Base-by-base conservation (phyloP, 345 rosid species). In the Murraya koenigii region DNA sequence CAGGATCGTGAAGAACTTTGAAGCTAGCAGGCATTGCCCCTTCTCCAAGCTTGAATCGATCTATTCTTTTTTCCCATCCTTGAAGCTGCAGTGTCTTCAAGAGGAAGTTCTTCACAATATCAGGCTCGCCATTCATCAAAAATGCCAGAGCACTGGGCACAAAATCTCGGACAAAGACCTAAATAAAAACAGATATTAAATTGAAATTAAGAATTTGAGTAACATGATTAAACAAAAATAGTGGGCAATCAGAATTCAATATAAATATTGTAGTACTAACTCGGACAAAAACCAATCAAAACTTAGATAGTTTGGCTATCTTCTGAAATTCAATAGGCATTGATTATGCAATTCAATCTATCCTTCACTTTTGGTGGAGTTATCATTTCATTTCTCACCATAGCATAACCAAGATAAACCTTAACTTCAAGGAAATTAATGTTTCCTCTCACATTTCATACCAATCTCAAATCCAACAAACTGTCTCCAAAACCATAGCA, bases 11-110 rank as follows among this genome's bases (percentile, higher is more conserved):
- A 69, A 88, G 92, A 73, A 91, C 96, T 79, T 91, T 91, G 84
- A 91, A 91, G 76, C 96, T 91, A 6, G 96, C 96, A 5, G 96
- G 96, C 96, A 91, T 88, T 32, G 79, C 96, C 26, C 96, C 96
- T 81, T 91, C 92, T 8, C 96, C 96, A 19, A 91, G 96, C 86
- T 87, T 91, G 84, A 91, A 91, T 11, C 94, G 79, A 36, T 91
- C 96, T 23, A 91, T 85, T 7, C 87, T 82, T 78, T 91, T 91
- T 80, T 90, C 96, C 92, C 92, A 90, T 38, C 91, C 92, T 84
- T 91, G 96, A 84, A 91, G 92, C 58, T 86, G 80, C 73, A 90
- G 86, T 6, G 96, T 91, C 86, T 88, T 91, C 79, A 91, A 82
- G 69, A 91, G 86, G 82, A 91, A 91, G 81, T 91, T 88, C 85